phyloP scores from a whole-genome alignment of 2,329 filamentous ascomycete species.

The Botrytis squamosa region DNA sequence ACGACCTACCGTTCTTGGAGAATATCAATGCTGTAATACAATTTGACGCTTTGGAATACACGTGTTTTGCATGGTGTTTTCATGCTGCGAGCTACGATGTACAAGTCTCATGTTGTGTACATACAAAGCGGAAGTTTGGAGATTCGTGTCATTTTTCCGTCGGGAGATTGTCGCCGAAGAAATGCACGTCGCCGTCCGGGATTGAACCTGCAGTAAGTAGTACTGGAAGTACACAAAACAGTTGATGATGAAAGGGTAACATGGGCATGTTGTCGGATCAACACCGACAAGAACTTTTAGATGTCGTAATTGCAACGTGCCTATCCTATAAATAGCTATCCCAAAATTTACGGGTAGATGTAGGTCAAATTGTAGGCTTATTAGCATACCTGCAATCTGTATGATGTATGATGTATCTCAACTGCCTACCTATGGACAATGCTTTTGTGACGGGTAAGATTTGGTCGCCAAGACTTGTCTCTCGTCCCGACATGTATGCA shows the following conservation, averaged over 20 bases:
- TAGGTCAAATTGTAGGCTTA: constrained; percentile 2
- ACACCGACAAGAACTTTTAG: not conserved
- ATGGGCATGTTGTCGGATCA: not conserved
- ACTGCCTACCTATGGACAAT: not conserved
- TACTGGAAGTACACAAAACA: not conserved
- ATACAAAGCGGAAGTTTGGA: not conserved
- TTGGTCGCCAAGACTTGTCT: not conserved
- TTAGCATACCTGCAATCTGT: constrained; percentile 1
- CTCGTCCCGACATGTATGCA: constrained; percentile 13
- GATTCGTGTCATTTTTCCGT: not conserved
- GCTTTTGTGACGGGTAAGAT: not conserved
- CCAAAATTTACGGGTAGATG: not conserved
- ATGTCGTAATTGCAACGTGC: constrained; percentile 12
- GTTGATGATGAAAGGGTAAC: not conserved
- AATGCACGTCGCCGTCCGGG: not conserved
- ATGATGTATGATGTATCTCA: not conserved
- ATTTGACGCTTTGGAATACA: not conserved
- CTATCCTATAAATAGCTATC: not conserved
- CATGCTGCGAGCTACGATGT: not conserved
- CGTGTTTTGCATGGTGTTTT: not conserved
- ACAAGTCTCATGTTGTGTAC: not conserved
- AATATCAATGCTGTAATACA: not conserved
- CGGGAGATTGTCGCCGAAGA: constrained; percentile 8
- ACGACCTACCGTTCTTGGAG: not conserved
- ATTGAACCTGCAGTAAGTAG: constrained; percentile 11